These are phyloP conservation scores for Globisporangium orthogonon DNA, from an alignment of 352 stramenopile genomes.

Conservation along the genomic window DNA sequence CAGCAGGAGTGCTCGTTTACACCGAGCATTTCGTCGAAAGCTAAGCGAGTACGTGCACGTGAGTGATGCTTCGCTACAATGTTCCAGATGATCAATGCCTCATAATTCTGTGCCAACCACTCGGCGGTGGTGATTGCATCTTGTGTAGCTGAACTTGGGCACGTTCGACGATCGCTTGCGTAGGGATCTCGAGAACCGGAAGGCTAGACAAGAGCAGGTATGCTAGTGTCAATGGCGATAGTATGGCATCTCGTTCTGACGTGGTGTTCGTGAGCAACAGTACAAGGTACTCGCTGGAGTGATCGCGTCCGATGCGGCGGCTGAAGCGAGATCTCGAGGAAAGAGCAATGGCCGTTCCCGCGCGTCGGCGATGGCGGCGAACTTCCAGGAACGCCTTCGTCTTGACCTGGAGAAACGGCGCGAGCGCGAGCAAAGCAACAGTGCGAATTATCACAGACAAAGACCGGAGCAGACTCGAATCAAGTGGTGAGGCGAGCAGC, in stretches of 20 bases:
- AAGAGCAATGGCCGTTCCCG: not conserved
- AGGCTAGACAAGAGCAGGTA: slow-evolving; percentile 16
- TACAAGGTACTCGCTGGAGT: not conserved
- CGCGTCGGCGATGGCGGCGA: slow-evolving; percentile 6
- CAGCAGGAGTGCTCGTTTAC: slow-evolving; percentile 50
- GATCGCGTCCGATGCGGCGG: not conserved
- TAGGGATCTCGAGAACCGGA: slow-evolving; percentile 43
- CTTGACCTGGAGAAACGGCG: slow-evolving; percentile 38
- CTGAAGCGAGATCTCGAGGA: slow-evolving; percentile 1
- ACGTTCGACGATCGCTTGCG: slow-evolving; percentile 56
- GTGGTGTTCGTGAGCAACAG: not conserved
- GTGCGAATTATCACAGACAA: not conserved
- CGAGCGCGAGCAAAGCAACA: slow-evolving; percentile 14
- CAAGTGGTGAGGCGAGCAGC: slow-evolving; percentile 2
- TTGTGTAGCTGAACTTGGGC: slow-evolving; percentile 27
- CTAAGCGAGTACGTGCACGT: slow-evolving; percentile 14
- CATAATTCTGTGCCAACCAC: not conserved
- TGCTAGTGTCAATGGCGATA: not conserved
- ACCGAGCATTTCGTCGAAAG: slow-evolving; percentile 39
- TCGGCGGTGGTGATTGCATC: not conserved
- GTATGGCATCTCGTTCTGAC: not conserved
- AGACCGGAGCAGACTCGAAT: not conserved
- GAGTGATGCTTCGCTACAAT: not conserved
- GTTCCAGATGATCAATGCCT: not conserved
- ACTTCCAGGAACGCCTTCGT: slow-evolving; percentile 41